Base-by-base conservation (phyloP, 2,329 filamentous ascomycete species). In the Penicillium rolfsii region DNA sequence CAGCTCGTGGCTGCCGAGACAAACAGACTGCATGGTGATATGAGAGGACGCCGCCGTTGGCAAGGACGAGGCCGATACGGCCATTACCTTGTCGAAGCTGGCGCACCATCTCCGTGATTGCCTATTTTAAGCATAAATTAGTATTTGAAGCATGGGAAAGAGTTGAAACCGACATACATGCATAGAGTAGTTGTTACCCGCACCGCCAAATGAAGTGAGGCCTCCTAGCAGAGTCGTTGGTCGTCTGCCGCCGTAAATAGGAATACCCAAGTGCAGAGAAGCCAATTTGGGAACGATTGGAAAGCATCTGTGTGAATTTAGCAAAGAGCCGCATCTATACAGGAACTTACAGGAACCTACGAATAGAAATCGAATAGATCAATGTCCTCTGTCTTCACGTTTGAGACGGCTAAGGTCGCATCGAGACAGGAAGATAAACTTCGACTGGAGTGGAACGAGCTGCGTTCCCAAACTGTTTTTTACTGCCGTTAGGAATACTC, bases 181-280 rank as follows among this genome's bases (percentile, higher is more conserved):
- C 82, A 89, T 86, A 0, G 85, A 88, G 61, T 90, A 90, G 57
- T 90, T 90, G 64, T 90, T 90, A 0, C 88, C 88, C 5, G 88
- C 88, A 0, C 88, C 88, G 0, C 88, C 88, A 60, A 90, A 90
- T 0, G 84, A 88, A 4, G 88, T 90, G 56, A 91, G 68, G 0
- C 88, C 88, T 0, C 88, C 88, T 0, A 90, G 78, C 0, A 90
- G 73, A 0, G 86, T 89, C 22, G 89, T 80, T 0, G 84, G 81
- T 63, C 85, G 87, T 1, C 73, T 33, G 1, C 78, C 69, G 1
- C 78, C 72, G 0, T 73, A 73, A 0, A 84, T 76, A 0, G 83
- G 78, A 1, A 90, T 69, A 0, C 80, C 81, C 0, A 90, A 80
- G 71, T 89, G 85, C 2, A 83, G 73, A 30, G 83, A 85, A 1